A percentile compares a stretch with the other conserved stretches of the same genome.
These are phyloP conservation scores for Cryphonectria naterciae DNA, from an alignment of 2,329 filamentous ascomycete genomes.

Conservation along the genomic window DNA sequence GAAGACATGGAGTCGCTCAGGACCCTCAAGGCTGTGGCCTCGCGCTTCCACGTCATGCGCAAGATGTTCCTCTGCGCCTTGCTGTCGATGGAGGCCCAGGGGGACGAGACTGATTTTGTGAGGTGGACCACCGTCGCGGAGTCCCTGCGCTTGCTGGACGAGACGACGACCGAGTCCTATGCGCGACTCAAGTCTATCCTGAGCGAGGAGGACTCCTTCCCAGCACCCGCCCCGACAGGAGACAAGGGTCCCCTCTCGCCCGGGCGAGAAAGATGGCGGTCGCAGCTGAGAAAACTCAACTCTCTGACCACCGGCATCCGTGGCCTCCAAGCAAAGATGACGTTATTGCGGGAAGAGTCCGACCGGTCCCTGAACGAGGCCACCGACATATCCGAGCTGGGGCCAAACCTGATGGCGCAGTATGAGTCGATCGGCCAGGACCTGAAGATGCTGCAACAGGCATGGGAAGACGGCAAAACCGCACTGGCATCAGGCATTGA, in stretches of 20 bases:
- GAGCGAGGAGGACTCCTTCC: constrained; percentile 74
- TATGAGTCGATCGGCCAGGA: constrained; percentile 95
- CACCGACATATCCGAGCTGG: constrained; percentile 73
- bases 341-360: constrained; percentile 87
- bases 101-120: constrained; percentile 74
- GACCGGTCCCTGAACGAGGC: constrained; percentile 77
- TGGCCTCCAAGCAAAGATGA: constrained; percentile 91
- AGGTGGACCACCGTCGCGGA: constrained; percentile 81
- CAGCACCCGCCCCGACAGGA: constrained; percentile 54
- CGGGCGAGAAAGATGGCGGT: constrained; percentile 80
- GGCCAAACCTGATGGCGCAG: constrained; percentile 78
- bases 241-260: constrained; percentile 68
- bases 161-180: constrained; percentile 64
- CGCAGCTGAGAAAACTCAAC: constrained; percentile 85
- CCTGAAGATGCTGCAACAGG: constrained; percentile 75
- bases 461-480: constrained; percentile 88
- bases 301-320: constrained; percentile 88
- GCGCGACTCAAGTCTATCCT: constrained; percentile 71
- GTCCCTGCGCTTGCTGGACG: constrained; percentile 69
- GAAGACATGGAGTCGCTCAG: constrained; percentile 81
- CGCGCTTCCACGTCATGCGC: constrained; percentile 77
- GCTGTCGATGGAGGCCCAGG: constrained; percentile 81
- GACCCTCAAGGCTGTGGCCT: constrained; percentile 78
- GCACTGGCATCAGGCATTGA: constrained; percentile 81
- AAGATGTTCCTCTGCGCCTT: constrained; percentile 89